Evolutionary conservation across 192 early-diverging fungal species (phyloP).

Genomic region (Endogone sp.): DNA sequence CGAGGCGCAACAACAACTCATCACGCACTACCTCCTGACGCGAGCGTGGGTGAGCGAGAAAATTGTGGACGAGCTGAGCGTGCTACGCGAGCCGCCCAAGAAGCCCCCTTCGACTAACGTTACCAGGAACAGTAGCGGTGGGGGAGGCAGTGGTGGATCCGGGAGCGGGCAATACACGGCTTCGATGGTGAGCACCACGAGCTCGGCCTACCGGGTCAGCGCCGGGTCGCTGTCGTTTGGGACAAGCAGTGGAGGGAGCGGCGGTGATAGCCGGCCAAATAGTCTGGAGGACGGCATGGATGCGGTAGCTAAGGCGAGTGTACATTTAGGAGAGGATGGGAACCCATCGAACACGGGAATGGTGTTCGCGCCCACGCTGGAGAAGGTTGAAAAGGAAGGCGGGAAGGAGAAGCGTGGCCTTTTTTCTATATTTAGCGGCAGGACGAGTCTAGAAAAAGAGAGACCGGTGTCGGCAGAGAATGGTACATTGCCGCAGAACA

Average conservation of each 20-base stretch:
- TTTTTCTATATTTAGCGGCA: not conserved
- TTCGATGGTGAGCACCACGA: constrained; percentile 25
- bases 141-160: not conserved
- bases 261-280: constrained; percentile 31
- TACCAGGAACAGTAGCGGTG: not conserved
- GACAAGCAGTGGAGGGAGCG: constrained; percentile 23
- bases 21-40: constrained; percentile 67
- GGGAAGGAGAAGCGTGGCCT: constrained; percentile 6
- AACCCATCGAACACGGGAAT: not conserved
- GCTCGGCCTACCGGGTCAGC: constrained; percentile 21
- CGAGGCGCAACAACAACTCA: constrained; percentile 53
- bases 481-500: not conserved
- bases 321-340: not conserved
- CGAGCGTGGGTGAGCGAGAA: constrained; percentile 71
- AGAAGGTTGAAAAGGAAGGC: constrained; percentile 6
- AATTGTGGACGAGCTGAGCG: constrained; percentile 70
- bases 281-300: constrained; percentile 34
- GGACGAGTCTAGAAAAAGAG: not conserved
- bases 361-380: constrained; percentile 3
- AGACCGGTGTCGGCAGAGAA: not conserved
- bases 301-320: not conserved
- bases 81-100: constrained; percentile 57
- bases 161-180: constrained; percentile 13
- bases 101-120: constrained; percentile 3
- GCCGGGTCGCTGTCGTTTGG: constrained; percentile 14